phyloP scores from a whole-genome alignment of 352 stramenopile genomes.

The Phytophthora agathidicida region DNA sequence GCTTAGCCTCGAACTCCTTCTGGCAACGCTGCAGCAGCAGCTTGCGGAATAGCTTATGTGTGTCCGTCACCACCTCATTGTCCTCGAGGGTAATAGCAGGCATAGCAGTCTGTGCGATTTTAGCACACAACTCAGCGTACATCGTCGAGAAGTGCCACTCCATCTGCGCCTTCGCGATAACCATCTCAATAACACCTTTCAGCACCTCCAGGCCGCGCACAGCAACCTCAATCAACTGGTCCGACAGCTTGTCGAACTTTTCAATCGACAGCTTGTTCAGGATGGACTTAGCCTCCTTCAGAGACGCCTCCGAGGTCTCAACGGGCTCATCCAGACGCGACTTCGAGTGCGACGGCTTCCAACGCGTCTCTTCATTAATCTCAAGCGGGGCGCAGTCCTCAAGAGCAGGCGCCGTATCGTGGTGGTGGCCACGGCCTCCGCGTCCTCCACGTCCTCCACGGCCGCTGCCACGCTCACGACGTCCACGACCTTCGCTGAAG shows the following conservation, averaged over 20 bases:
- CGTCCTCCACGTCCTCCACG: slow-evolving; percentile 50
- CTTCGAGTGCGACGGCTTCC: slow-evolving; percentile 78
- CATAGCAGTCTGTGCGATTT: slow-evolving; percentile 90
- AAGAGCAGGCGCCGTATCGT: slow-evolving; percentile 58
- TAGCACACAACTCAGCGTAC: slow-evolving; percentile 95
- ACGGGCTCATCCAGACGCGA: slow-evolving; percentile 52
- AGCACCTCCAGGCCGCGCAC: slow-evolving; percentile 86
- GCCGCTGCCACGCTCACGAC: slow-evolving; percentile 48
- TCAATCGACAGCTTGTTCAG: slow-evolving; percentile 98
- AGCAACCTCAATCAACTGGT: slow-evolving; percentile 91
- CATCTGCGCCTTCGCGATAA: slow-evolving; percentile 96
- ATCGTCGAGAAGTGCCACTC: slow-evolving; percentile 97
- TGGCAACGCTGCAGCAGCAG: slow-evolving; percentile 93
- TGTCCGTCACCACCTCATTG: slow-evolving; percentile 66
- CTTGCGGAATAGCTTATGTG: slow-evolving; percentile 94
- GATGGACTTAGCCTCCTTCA: slow-evolving; percentile 92
- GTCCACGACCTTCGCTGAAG: slow-evolving; percentile 43
- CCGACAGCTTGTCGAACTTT: slow-evolving; percentile 96
- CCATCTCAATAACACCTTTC: slow-evolving; percentile 90
- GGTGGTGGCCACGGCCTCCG: slow-evolving; percentile 44
- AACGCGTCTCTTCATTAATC: slow-evolving; percentile 86
- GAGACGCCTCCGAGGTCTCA: slow-evolving; percentile 67
- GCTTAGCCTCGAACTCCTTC: slow-evolving; percentile 94
- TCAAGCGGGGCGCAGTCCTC: slow-evolving; percentile 70
- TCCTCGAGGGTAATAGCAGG: slow-evolving; percentile 70